Base-by-base conservation (phyloP, 441 rosid genomes). In the Eutrema salsugineum region DNA sequence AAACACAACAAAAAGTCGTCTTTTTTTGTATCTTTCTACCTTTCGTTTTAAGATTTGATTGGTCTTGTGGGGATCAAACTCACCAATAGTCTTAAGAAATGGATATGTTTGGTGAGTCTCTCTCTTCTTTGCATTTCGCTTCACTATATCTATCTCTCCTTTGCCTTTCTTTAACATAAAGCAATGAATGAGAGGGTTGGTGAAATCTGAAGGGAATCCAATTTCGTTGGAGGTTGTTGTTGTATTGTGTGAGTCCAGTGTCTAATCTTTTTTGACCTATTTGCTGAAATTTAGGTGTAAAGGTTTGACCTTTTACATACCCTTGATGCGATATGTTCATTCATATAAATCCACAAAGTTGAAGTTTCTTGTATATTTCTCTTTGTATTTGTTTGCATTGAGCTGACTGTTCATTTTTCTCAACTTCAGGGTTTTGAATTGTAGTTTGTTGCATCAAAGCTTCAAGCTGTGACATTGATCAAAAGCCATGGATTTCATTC, bases 161-260 rank as follows among this genome's bases (percentile, higher is more conserved):
- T 65, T 24, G 33, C 40, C 22, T 35, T 43, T 47, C 49, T 60
- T 33, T 2, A 17, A 19, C n/a, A 39, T 47, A 56, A 69, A 75
- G 72, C 39, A 27, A 62, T 63, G 60, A 15, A 39, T 48, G 4
- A 17, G 53, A 49, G 67, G 56, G 75, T 70, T 76, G 71, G 79
- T 76, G 71, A 63, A 68, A 70, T 63, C 53, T 63, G 79, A 76
- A 76, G 4, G 49, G 63, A 63, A 76, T 76, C 71, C 53, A 48
- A 63, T 63, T 47, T 57, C 8, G 24, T 49, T 64, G 56, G 71
- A 70, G 71, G 47, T 70, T 70, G 67, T 70, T 70, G 67, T 55
- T 70, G 48, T 47, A 15, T 42, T 48, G 12, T 48, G 19, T 55
- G 56, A 56, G 71, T 63, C 28, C 32, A 53, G 71, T 47, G 27